These are phyloP conservation scores for Amborella trichopoda DNA, from an alignment of 164 flowering plant species.

Conservation along the genomic window DNA sequence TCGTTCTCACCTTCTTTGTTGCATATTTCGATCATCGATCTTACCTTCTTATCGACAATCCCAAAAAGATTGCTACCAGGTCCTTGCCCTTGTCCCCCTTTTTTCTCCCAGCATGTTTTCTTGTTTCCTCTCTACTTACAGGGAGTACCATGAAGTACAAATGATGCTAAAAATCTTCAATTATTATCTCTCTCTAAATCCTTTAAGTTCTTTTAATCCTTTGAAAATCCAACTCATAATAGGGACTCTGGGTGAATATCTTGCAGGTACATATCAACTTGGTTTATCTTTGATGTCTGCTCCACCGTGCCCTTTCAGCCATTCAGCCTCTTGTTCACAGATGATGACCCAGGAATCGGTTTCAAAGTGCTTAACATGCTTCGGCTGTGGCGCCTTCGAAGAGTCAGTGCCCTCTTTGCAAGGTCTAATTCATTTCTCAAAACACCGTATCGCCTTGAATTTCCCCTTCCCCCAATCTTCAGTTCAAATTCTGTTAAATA, in stretches of 20 bases:
- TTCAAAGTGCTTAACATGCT: slow-evolving; percentile 73
- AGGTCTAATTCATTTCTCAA: slow-evolving; percentile 44
- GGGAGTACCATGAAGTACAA: too few species aligned
- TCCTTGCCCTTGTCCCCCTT: too few species aligned
- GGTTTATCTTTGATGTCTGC: slow-evolving; percentile 85
- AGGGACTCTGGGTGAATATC: too few species aligned
- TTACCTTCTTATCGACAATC: slow-evolving; percentile 68
- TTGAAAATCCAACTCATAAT: too few species aligned
- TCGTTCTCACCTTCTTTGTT: slow-evolving; percentile 81
- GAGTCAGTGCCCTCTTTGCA: slow-evolving; percentile 93
- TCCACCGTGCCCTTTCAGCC: slow-evolving; percentile 84
- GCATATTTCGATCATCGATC: slow-evolving; percentile 69
- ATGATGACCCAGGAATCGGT: slow-evolving; percentile 41
- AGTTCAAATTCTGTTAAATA: too few species aligned
- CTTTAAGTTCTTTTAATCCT: too few species aligned
- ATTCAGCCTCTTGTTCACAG: slow-evolving; percentile 47
- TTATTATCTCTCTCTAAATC: too few species aligned
- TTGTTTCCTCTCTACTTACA: too few species aligned
- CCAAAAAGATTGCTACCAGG: slow-evolving; percentile 78
- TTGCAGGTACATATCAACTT: slow-evolving; percentile 80
- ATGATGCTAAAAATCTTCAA: too few species aligned
- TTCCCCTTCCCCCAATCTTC: too few species aligned
- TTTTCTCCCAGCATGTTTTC: too few species aligned
- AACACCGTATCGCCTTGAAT: too few species aligned
- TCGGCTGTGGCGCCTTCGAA: slow-evolving; percentile 90